These are phyloP conservation scores for Nemania abortiva DNA, from an alignment of 2,329 filamentous ascomycete species.

Conservation along the genomic window DNA sequence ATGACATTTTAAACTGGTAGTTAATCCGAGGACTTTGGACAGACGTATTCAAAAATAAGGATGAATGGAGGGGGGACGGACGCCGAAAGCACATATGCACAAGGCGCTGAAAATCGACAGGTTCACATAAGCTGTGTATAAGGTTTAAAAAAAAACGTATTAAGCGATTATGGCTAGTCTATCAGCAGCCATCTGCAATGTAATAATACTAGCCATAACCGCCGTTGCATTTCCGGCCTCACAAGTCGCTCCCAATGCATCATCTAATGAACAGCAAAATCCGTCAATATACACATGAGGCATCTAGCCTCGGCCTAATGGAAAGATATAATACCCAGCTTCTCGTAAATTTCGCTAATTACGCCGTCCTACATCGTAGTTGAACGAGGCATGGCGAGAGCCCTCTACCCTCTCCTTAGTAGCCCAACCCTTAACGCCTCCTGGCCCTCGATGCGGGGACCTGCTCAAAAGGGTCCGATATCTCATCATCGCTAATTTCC, in stretches of 20 bases:
- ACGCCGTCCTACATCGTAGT: background rate
- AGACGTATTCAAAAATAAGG: background rate
- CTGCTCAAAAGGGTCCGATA: constrained; percentile 71
- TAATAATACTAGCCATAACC: background rate
- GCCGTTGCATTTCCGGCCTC: background rate
- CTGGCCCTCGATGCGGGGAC: constrained; percentile 54
- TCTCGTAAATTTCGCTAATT: background rate
- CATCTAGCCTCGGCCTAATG: background rate
- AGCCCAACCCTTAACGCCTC: constrained; percentile 35
- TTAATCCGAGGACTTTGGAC: background rate
- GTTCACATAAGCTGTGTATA: background rate
- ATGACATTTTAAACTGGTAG: background rate
- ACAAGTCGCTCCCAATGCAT: background rate
- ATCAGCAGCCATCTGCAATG: background rate
- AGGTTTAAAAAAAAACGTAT: background rate
- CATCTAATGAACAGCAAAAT: background rate
- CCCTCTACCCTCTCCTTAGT: background rate
- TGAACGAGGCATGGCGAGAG: background rate
- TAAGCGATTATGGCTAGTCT: background rate
- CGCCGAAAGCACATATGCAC: background rate
- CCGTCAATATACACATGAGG: background rate
- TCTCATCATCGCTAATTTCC: constrained; percentile 75
- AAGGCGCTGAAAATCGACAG: background rate
- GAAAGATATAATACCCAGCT: background rate
- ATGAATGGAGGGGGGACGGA: background rate